These are phyloP conservation scores for Puya raimondii DNA, from an alignment of 176 grass and related monocot genomes.

Conservation along the genomic window DNA sequence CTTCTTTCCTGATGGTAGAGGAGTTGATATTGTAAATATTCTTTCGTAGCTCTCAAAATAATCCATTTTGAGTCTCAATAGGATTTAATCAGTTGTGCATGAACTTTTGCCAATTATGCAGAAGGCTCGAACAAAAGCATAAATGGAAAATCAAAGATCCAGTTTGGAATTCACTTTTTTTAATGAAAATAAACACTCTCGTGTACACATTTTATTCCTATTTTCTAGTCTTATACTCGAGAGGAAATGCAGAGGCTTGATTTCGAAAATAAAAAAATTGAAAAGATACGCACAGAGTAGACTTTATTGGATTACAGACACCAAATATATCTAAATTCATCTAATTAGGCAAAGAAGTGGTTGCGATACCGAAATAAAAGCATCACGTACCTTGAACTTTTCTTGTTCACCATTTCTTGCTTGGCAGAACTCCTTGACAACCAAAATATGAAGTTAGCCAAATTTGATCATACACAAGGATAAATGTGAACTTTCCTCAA, in stretches of 20 bases:
- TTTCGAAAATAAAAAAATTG: too few species aligned
- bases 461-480: not conserved
- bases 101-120: too few species aligned
- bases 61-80: not conserved
- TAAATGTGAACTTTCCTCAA: not conserved
- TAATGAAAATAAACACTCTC: not conserved
- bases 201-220: too few species aligned
- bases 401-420: constrained; percentile 50
- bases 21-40: not conserved
- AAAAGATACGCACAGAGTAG: too few species aligned
- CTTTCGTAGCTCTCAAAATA: not conserved
- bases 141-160: not conserved
- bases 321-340: not conserved
- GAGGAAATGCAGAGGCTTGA: too few species aligned
- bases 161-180: not conserved
- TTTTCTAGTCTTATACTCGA: too few species aligned
- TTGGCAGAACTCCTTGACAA: constrained; percentile 49
- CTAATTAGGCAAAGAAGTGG: not conserved
- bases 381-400: constrained; percentile 52
- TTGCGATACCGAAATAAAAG: constrained; percentile 8
- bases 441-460: constrained; percentile 19
- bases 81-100: not conserved
- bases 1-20: not conserved
- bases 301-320: not conserved
- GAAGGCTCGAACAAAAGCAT: not conserved